Percentiles rank a stretch among this genome's conserved stretches.
Conservation (phyloP, 148 eudicot species). For the Mesembryanthemum crystallinum region DNA sequence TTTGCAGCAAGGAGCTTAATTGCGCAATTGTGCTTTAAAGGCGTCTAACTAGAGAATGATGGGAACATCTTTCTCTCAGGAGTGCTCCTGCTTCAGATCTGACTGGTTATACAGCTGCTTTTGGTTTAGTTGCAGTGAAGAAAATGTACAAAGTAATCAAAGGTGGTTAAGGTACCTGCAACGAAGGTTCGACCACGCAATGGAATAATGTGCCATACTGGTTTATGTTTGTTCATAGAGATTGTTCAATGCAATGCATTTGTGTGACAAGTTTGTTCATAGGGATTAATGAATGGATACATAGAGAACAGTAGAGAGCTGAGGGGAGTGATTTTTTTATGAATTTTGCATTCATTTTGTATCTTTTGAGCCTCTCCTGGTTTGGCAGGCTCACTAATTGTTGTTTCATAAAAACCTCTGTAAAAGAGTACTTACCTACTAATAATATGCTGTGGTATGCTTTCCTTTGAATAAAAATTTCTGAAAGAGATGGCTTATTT, state of each 20-base stretch:
- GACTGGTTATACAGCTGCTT: conserved; percentile 11
- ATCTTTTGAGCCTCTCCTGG: conserved; percentile 10
- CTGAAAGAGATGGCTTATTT: neutral
- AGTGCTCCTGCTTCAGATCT: neutral
- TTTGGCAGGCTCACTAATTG: conserved; percentile 15
- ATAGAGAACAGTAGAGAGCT: conserved; percentile 19
- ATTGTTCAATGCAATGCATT: conserved; percentile 8
- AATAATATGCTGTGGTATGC: conserved; percentile 13
- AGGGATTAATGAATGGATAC: conserved; percentile 11
- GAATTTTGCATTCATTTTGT: conserved; percentile 22
- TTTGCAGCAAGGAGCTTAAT: neutral
- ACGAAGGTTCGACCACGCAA: conserved; percentile 5
- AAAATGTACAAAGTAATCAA: neutral
- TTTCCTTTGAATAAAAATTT: neutral
- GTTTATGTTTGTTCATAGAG: conserved; percentile 11
- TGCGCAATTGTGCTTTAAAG: neutral
- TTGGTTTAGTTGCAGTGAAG: conserved; percentile 8
- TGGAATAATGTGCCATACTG: neutral
- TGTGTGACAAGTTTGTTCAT: conserved; percentile 19
- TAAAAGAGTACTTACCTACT: conserved; percentile 15
- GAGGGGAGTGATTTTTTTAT: neutral
- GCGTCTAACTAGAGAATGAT: conserved; percentile 24
- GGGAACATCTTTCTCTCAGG: conserved; percentile 6
- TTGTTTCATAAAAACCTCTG: conserved; percentile 6
- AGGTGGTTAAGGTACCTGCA: neutral